Evolutionary conservation across 1,284 basidiomycete genomes (phyloP).

Genomic region (Malassezia brasiliensis): DNA sequence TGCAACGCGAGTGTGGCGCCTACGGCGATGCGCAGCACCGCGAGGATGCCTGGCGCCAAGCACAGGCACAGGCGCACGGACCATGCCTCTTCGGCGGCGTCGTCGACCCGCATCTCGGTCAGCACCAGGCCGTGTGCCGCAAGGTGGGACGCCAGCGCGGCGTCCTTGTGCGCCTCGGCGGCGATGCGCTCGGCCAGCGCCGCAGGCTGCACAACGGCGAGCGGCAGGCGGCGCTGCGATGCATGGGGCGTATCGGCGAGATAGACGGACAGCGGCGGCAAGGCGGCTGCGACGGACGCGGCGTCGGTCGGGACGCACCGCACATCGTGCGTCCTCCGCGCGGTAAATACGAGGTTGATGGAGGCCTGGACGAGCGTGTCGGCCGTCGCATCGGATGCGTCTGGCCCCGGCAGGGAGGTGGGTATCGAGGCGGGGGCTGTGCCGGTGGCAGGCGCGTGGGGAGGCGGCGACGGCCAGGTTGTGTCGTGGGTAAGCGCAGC

Average conservation of each 20-base stretch:
- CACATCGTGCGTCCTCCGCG: background rate
- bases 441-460: no score
- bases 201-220: background rate
- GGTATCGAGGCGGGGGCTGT: background rate
- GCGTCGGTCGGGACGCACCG: background rate
- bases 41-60: constrained; percentile 37
- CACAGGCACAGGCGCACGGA: constrained; percentile 24
- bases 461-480: no score
- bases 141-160: background rate
- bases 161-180: background rate
- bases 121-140: background rate
- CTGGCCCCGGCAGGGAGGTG: background rate
- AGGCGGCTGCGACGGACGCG: background rate
- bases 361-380: constrained; percentile 21
- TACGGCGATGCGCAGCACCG: constrained; percentile 27
- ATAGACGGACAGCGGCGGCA: background rate
- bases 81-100: background rate
- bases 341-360: constrained; percentile 18
- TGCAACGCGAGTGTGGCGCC: constrained; percentile 10
- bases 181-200: background rate
- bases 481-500: background rate
- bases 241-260: background rate
- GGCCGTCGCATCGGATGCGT: background rate
- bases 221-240: background rate
- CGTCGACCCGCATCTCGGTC: constrained; percentile 10